Evolutionary conservation across 345 rosid genomes (phyloP), one percentile per base, ranked within the genome.

Genomic region (Cardiospermum halicacabum): DNA sequence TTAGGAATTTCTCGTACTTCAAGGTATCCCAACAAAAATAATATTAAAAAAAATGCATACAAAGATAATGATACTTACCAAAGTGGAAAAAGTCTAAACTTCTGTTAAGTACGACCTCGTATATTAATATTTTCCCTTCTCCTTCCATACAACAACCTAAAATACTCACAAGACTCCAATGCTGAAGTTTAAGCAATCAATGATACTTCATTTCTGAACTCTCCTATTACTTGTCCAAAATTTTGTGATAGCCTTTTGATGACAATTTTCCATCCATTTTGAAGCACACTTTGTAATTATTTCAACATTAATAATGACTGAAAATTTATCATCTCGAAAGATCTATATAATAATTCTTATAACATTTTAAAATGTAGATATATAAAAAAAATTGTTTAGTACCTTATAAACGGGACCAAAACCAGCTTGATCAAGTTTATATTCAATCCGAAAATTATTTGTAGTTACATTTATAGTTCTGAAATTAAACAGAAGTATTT

Each of bases 21-120:
- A 15, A 31, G 1, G 18, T 12, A 11, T 12, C n/a, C 8, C 5
- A 7, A 34, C 10, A 34, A 11, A 16, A 12, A 18, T 45, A 12
- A 1, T 0, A 9, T 5, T 4, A 3, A 18, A 45, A 45, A 18
- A 12, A 3, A 3, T 4, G 21, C 10, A 34, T 5, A 34, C 10
- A n/a, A n/a, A n/a, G n/a, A n/a, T n/a, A n/a, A n/a, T n/a, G n/a
- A n/a, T n/a, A n/a, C n/a, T n/a, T 22, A 59, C 66, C 72, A 19
- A 68, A 59, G 26, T 59, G 19, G 26, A 4, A 49, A 7, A 42
- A 34, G 21, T 68, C 69, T 59, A 73, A 54, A 62, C 77, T 69
- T 15, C 47, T 61, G 15, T 69, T 69, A 11, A 70, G 62, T 73
- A 74, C 63, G 54, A 42, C 58, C 51, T 74, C 70, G 19, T 74